Base-by-base conservation (phyloP, 2,329 filamentous ascomycete species). In the Cercospora janseana region DNA sequence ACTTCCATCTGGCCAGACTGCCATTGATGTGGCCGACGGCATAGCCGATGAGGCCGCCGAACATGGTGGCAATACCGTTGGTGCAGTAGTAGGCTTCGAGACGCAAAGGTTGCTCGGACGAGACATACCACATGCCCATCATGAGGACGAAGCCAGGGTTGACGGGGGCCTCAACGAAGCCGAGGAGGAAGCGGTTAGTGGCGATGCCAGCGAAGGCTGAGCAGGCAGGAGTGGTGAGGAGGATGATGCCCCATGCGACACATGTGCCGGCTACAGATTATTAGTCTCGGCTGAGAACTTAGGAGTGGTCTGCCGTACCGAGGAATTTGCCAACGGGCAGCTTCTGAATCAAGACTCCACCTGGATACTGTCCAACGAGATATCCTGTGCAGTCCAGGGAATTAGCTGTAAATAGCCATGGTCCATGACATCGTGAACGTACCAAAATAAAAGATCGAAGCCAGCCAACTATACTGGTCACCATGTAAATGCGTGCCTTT, bases 11-110 rank as follows among this genome's bases (percentile, higher is more conserved):
- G 0, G 71, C 67, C 3, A 80, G 68, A 0, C 73, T 75, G 4
- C 72, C 70, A 0, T 67, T 73, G 57, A 83, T 83, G 59, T 83
- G 78, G 1, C 80, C 81, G 7, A 83, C 72, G 4, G 77, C 80
- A 55, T 82, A 82, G 1, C 77, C 78, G 7, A 82, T 72, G 1
- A 81, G 63, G 0, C 75, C 79, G n/a, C 80, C 80, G 47, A 83
- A 79, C 75, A 81, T 81, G 9, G 78, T 80, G 2, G 79, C 80
- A 9, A 83, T 70, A 2, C 80, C 80, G 55, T 82, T 82, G 2
- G 76, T 79, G 54, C 75, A 77, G 58, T 81, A 81, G 64, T 78
- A 83, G 1, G 74, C 68, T 42, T 77, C 78, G 5, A 80, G 70
- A 0, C 79, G 73, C 4, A 81, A 63, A 0, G 75, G 75, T 57